Evolutionary conservation across 345 rosid species (phyloP).

Genomic region (Noccaea bulbosa): DNA sequence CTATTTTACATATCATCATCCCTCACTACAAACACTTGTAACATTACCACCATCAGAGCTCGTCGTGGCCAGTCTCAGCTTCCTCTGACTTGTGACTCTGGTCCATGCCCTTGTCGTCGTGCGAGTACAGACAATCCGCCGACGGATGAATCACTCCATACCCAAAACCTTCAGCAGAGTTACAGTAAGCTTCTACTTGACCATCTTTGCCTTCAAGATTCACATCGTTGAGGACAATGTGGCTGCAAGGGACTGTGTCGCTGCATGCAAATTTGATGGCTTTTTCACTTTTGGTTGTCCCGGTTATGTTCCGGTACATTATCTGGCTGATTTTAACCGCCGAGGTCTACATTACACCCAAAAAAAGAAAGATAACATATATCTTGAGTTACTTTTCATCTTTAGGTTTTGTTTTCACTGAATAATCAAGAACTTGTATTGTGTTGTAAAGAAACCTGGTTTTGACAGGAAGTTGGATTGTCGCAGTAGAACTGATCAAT

Average conservation of each 20-base stretch:
- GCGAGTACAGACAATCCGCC: constrained; percentile 84
- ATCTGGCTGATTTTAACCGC: constrained; percentile 86
- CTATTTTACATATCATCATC: constrained; percentile 37
- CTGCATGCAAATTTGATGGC: constrained; percentile 98
- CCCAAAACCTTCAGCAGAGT: constrained; percentile 88
- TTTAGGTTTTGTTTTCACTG: constrained; percentile 14
- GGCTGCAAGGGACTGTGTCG: constrained; percentile 85
- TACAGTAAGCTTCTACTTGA: constrained; percentile 85
- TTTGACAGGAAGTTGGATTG: constrained; percentile 73
- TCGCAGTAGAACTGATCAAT: constrained; percentile 99
- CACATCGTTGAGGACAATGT: constrained; percentile 75
- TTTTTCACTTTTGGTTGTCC: constrained; percentile 75
- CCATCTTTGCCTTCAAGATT: constrained; percentile 83
- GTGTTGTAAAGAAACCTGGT: constrained; percentile 61
- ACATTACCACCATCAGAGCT: constrained; percentile 33
- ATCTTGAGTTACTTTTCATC: constrained; percentile 21
- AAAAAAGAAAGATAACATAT: not conserved
- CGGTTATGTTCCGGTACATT: constrained; percentile 85
- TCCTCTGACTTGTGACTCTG: constrained; percentile 29
- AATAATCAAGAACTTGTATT: constrained; percentile 10
- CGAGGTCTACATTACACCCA: constrained; percentile 58
- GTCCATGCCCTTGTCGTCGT: constrained; percentile 56
- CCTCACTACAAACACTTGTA: constrained; percentile 38
- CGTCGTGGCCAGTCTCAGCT: constrained; percentile 41
- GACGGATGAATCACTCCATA: constrained; percentile 86